Evolutionary conservation across 176 grass and related monocot species (phyloP).

Genomic region (Poa pratensis): DNA sequence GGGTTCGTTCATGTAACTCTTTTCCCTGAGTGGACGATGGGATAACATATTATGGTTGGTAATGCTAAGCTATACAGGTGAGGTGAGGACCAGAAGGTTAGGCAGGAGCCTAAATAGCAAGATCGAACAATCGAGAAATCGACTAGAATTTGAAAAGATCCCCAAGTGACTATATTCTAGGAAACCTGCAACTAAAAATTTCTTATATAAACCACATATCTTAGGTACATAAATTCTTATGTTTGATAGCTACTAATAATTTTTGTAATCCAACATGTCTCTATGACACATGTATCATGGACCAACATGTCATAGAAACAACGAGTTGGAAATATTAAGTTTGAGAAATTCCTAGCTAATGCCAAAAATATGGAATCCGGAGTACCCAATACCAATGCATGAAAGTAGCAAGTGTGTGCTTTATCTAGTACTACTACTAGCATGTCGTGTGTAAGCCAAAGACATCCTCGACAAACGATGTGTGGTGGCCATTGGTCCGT

Average conservation of each 20-base stretch:
- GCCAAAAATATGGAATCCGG: neutral
- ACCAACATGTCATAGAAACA: neutral
- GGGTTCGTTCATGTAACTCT: neutral
- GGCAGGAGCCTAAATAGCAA: neutral
- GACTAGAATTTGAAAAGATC: neutral
- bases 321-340: too few species aligned
- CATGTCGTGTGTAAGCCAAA: neutral
- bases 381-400: neutral
- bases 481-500: neutral
- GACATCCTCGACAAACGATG: neutral
- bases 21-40: neutral
- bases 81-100: neutral
- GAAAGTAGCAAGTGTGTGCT: neutral
- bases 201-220: neutral
- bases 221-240: neutral
- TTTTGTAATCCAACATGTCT: neutral
- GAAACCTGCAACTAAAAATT: neutral
- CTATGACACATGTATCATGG: neutral
- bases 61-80: neutral
- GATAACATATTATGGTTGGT: neutral
- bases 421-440: neutral
- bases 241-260: neutral
- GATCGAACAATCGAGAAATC: neutral
- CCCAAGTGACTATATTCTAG: neutral
- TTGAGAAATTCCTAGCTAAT: too few species aligned